phyloP scores from a whole-genome alignment of 202 grass and related monocot genomes.

The Hordeum pubiflorum region DNA sequence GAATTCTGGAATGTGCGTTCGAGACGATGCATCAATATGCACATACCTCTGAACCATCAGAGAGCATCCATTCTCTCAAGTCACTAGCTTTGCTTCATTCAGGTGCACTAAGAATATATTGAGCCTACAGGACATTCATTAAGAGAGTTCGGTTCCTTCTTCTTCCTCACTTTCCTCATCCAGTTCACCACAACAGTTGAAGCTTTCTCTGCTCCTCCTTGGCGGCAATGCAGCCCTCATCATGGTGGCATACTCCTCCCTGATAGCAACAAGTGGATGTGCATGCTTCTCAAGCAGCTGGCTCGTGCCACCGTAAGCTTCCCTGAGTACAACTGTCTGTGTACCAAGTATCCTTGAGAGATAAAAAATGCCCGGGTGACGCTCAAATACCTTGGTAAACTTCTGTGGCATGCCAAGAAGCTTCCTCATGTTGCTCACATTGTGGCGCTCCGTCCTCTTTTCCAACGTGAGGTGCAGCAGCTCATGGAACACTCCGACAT shows the following conservation, averaged over 20 bases:
- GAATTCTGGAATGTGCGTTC: not conserved
- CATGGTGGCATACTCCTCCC: slow-evolving; percentile 51
- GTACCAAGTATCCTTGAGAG: slow-evolving; percentile 57
- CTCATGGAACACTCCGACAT: slow-evolving; percentile 74
- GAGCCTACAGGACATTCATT: not conserved
- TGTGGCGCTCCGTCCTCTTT: slow-evolving; percentile 62
- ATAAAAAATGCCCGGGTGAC: slow-evolving; percentile 81
- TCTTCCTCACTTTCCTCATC: slow-evolving; percentile 16
- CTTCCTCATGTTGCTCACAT: slow-evolving; percentile 74
- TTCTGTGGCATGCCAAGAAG: slow-evolving; percentile 69
- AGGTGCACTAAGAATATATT: not conserved
- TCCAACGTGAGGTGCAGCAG: slow-evolving; percentile 67
- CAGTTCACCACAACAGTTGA: not conserved
- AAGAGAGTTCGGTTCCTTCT: slow-evolving; percentile 13
- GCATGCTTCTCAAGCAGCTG: slow-evolving; percentile 39
- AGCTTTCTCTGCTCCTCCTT: slow-evolving; percentile 17
- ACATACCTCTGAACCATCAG: slow-evolving; percentile 15
- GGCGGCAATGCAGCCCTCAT: slow-evolving; percentile 36
- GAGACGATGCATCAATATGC: not conserved
- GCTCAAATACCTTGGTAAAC: slow-evolving; percentile 87
- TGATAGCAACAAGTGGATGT: slow-evolving; percentile 55
- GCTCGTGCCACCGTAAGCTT: slow-evolving; percentile 51
- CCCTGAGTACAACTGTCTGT: slow-evolving; percentile 62
- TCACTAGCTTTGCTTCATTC: not conserved
- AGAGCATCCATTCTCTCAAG: not conserved